Conservation (phyloP, 305 asterid genomes). For the Fraxinus baroniana region DNA sequence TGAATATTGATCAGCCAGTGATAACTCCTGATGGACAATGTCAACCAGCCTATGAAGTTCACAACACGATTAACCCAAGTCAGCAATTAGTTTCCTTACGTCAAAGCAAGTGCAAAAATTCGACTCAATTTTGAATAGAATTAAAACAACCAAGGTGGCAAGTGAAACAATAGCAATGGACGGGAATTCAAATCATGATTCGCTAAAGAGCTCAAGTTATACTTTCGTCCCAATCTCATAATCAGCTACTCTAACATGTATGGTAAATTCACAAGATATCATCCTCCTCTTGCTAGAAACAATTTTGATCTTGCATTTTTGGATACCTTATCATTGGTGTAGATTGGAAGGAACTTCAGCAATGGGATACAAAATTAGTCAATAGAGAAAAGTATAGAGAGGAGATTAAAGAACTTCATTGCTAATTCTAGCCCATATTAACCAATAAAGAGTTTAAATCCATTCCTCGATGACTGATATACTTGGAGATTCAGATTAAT, state of each 20-base stretch:
- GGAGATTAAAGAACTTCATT: conserved; percentile 5
- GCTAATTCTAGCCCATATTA: not conserved
- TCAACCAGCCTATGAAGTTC: conserved; percentile 71
- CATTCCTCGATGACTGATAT: not conserved
- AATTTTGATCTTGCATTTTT: not conserved
- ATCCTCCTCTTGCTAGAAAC: not conserved
- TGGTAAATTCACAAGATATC: conserved; percentile 1
- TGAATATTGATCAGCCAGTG: conserved; percentile 86
- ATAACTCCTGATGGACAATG: conserved; percentile 86
- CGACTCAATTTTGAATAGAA: conserved; percentile 13
- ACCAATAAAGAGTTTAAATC: conserved; percentile 8
- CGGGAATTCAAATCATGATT: conserved; percentile 2
- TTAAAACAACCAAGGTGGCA: conserved; percentile 13
- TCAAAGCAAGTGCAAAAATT: conserved; percentile 22
- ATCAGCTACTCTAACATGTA: not conserved
- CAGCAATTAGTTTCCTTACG: conserved; percentile 22
- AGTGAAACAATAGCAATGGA: not conserved
- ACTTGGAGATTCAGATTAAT: conserved; percentile 1
- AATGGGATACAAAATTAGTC: not conserved
- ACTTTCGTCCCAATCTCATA: conserved; percentile 6
- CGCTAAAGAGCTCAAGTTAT: not conserved
- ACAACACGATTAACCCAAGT: conserved; percentile 28
- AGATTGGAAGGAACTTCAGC: not conserved
- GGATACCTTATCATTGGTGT: conserved; percentile 7
- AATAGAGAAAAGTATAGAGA: not conserved